Base-by-base conservation (phyloP, 176 grass and related monocot species). In the Avena atlantica region DNA sequence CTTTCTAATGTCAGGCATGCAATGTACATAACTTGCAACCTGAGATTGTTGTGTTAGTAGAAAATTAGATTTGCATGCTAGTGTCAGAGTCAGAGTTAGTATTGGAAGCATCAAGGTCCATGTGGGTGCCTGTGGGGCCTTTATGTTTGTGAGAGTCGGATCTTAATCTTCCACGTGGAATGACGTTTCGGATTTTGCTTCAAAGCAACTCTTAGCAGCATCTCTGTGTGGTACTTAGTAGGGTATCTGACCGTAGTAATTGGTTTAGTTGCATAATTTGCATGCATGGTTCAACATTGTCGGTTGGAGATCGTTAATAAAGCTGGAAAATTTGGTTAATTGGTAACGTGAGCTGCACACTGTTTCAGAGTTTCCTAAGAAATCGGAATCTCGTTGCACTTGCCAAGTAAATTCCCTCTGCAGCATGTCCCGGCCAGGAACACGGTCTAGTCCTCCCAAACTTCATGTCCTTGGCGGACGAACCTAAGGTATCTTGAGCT, bases 11-110 rank as follows among this genome's bases (percentile, higher is more conserved):
- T 92, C 86, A 86, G 56, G 79, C 71, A 48, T 57, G 27, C 62
- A 55, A 1, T 91, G 90, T 92, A 92, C 78, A 92, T 86, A 92
- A 76, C 78, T 78, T 89, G 78, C 53, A 81, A 86, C 23, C 63
- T 89, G 86, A 78, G 55, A 91, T 85, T 88, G 83, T 91, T 86
- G 86, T 89, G 78, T 73, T 92, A 89, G 86, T 40, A 47, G 66
- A 78, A 14, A 78, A 16, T 78, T 89, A 53, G 79, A 58, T 86
- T 79, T 86, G 71, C 48, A 70, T 86, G 23, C 11, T 89, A 89
- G 71, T 55, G 63, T 86, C 53, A 4, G 53, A 70, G 55, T 86
- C 53, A 4, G 44, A 77, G 55, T 56, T 56, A 86, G 78, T 77
- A 63, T 88, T 86, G 59, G 81, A 64, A 84, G 31, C 69, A 70